Evolutionary conservation across 306 rosid species (phyloP).

Genomic region (Acacia crassicarpa): DNA sequence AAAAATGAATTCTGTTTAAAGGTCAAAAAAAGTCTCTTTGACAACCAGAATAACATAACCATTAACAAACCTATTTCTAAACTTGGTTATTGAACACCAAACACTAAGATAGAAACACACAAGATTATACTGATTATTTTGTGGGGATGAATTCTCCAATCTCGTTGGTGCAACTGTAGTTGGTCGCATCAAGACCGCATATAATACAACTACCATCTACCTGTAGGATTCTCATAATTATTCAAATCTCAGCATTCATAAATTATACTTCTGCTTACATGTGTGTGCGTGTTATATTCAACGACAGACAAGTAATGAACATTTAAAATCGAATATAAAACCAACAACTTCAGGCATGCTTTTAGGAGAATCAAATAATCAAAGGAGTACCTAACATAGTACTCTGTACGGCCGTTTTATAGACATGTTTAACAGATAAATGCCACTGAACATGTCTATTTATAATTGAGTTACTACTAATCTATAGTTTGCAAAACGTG

Average conservation of each 20-base stretch:
- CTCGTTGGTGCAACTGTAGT: background rate
- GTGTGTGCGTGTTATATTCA: background rate
- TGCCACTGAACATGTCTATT: background rate
- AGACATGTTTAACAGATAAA: background rate
- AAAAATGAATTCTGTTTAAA: no score
- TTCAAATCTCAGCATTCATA: background rate
- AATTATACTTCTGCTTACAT: background rate
- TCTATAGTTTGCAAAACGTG: background rate
- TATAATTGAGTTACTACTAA: background rate
- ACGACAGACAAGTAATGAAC: no score
- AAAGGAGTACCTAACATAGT: background rate
- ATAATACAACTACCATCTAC: background rate
- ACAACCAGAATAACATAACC: background rate
- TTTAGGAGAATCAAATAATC: background rate
- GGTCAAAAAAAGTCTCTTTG: background rate
- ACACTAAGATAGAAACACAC: background rate
- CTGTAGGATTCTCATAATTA: background rate
- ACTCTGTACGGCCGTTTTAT: background rate
- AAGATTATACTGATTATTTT: no score
- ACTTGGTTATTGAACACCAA: background rate
- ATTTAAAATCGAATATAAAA: no score
- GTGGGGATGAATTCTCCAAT: background rate
- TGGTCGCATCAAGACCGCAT: background rate
- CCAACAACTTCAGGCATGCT: background rate
- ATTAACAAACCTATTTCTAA: background rate